Conservation (phyloP, 2,329 filamentous ascomycete species). For the Lithohypha guttulata region DNA sequence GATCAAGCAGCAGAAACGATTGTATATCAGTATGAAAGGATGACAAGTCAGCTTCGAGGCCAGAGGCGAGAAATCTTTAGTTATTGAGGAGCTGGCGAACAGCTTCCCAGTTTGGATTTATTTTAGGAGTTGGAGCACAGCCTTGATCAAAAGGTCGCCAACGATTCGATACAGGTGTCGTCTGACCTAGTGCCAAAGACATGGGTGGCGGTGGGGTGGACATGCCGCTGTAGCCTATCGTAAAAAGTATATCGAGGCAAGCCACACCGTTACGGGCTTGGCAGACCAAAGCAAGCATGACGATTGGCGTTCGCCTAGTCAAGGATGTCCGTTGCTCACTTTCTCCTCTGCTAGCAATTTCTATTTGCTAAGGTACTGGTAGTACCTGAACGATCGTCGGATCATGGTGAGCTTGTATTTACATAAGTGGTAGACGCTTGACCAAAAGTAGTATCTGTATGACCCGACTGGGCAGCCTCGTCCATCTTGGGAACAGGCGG, state of each 20-base stretch:
- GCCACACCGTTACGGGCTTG: neutral
- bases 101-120: neutral
- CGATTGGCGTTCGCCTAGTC: neutral
- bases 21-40: neutral
- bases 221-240: neutral
- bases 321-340: neutral
- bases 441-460: conserved; percentile 1
- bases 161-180: too few species aligned
- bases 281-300: neutral
- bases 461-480: neutral
- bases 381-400: neutral
- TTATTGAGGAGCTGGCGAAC: conserved; percentile 1
- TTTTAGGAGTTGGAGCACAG: conserved; percentile 9
- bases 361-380: neutral
- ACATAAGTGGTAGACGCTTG: neutral
- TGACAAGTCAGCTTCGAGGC: neutral
- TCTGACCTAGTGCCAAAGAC: conserved; percentile 1
- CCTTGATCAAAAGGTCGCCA: too few species aligned
- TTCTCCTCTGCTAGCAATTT: neutral
- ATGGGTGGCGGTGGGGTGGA: neutral
- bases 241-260: neutral
- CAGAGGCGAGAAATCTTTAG: neutral
- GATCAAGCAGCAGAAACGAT: conserved; percentile 2
- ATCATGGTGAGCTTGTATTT: neutral
- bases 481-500: conserved; percentile 1